Percentiles rank a stretch among this genome's conserved stretches.
Evolutionary conservation across 352 stramenopile species (phyloP).

Genomic region (Phytophthora syringae): DNA sequence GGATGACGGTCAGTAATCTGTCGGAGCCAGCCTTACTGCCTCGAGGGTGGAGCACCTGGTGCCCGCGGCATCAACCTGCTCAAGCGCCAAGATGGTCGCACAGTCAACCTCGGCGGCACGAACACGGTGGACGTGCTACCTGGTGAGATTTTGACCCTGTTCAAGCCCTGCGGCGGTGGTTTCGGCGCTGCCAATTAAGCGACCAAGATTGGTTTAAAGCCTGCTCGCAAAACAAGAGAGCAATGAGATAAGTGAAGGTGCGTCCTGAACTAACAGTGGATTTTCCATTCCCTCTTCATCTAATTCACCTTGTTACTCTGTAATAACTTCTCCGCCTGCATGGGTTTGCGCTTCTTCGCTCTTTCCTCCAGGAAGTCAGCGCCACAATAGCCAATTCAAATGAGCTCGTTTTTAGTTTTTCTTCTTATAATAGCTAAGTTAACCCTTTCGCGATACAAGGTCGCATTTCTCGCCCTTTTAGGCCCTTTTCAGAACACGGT

Average conservation of each 20-base stretch:
- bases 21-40: constrained; percentile 96
- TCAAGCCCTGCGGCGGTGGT: constrained; percentile 96
- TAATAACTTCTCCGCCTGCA: constrained; percentile 22
- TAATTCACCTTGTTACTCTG: constrained; percentile 16
- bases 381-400: too few species aligned
- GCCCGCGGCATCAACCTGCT: constrained; percentile 95
- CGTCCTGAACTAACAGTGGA: constrained; percentile 11
- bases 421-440: too few species aligned
- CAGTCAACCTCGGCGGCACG: constrained; percentile 90
- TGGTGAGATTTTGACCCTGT: constrained; percentile 95
- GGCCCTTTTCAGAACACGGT: too few species aligned
- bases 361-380: constrained; percentile 34
- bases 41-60: constrained; percentile 92
- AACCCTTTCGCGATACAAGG: too few species aligned
- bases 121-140: constrained; percentile 94
- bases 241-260: constrained; percentile 7
- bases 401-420: too few species aligned
- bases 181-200: constrained; percentile 70
- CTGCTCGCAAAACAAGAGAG: constrained; percentile 21
- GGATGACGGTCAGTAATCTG: constrained; percentile 97
- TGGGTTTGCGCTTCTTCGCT: constrained; percentile 25
- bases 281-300: constrained; percentile 19
- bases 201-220: constrained; percentile 13
- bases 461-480: too few species aligned
- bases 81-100: constrained; percentile 64